These are phyloP conservation scores for Agrocybe pediades DNA, from an alignment of 768 basidiomycete species.

Conservation along the genomic window DNA sequence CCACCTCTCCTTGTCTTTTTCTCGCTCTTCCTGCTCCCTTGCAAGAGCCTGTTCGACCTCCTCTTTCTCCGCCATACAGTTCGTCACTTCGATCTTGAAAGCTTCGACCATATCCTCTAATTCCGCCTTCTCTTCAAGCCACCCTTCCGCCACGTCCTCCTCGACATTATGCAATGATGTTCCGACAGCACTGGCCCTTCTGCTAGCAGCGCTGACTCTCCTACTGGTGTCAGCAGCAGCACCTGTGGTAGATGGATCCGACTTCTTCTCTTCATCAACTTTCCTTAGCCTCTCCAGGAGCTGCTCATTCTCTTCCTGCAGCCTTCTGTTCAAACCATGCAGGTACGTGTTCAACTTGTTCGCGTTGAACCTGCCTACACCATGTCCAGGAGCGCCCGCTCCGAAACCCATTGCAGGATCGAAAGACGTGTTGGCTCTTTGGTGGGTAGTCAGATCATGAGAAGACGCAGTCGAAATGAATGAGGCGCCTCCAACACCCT, in stretches of 20 bases:
- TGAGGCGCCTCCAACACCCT: slow-evolving; percentile 57
- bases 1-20: slow-evolving; percentile 70
- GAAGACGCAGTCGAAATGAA: slow-evolving; percentile 85
- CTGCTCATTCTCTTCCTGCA: slow-evolving; percentile 84
- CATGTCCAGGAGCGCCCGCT: slow-evolving; percentile 59
- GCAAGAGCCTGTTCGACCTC: slow-evolving; percentile 48
- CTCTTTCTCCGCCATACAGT: slow-evolving; percentile 47
- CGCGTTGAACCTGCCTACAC: slow-evolving; percentile 80
- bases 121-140: slow-evolving; percentile 72
- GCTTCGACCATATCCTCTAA: slow-evolving; percentile 53
- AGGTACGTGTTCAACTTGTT: slow-evolving; percentile 84
- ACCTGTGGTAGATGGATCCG: slow-evolving; percentile 18
- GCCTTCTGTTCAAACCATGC: slow-evolving; percentile 78
- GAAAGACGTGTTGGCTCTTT: slow-evolving; percentile 84
- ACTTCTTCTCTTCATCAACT: slow-evolving; percentile 52
- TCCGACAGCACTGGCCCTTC: slow-evolving; percentile 55
- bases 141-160: slow-evolving; percentile 69
- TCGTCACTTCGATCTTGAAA: slow-evolving; percentile 49
- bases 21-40: slow-evolving; percentile 57
- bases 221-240: slow-evolving; percentile 28
- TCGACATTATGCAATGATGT: slow-evolving; percentile 58
- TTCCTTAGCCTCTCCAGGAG: slow-evolving; percentile 56
- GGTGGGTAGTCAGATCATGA: slow-evolving; percentile 82
- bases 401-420: slow-evolving; percentile 82
- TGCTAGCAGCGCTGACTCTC: slow-evolving; percentile 39